These are phyloP conservation scores for Cyamopsis tetragonoloba DNA, from an alignment of 306 rosid species.

Conservation along the genomic window DNA sequence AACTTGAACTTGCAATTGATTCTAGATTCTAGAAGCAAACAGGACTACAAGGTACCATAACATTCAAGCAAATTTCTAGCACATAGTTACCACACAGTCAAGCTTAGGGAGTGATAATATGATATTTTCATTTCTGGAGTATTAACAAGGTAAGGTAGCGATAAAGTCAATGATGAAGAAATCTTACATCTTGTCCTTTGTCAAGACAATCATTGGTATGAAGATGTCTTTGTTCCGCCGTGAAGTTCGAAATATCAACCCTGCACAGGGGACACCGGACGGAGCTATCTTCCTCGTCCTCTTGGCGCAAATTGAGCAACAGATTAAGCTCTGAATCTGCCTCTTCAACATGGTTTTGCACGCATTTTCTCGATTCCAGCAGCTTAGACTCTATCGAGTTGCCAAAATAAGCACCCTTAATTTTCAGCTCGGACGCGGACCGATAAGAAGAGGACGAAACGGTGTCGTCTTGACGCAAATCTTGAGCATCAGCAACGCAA, in stretches of 20 bases:
- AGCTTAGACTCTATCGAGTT: constrained; percentile 75
- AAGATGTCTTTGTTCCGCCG: constrained; percentile 49
- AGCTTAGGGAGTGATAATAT: no score
- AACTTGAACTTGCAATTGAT: background rate
- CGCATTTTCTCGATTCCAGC: constrained; percentile 28
- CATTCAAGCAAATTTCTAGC: no score
- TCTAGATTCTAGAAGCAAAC: background rate
- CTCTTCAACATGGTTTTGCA: background rate
- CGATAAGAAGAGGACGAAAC: background rate
- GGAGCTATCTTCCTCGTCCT: constrained; percentile 31
- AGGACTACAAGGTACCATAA: no score
- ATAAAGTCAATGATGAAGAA: background rate
- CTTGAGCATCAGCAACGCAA: background rate
- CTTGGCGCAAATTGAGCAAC: constrained; percentile 51
- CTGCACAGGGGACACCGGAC: constrained; percentile 72
- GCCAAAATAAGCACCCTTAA: constrained; percentile 34
- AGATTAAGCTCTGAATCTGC: constrained; percentile 45
- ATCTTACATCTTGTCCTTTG: constrained; percentile 44
- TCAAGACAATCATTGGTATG: constrained; percentile 80
- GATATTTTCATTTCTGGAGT: no score
- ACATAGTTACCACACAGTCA: no score
- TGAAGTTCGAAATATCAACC: constrained; percentile 62
- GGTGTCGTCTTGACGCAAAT: background rate
- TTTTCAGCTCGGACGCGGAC: constrained; percentile 22
- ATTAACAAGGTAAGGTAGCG: no score